A percentile compares a stretch with the other conserved stretches of the same genome.
Evolutionary conservation across 2,329 filamentous ascomycete species (phyloP).

Genomic region (Aureobasidium sp.): DNA sequence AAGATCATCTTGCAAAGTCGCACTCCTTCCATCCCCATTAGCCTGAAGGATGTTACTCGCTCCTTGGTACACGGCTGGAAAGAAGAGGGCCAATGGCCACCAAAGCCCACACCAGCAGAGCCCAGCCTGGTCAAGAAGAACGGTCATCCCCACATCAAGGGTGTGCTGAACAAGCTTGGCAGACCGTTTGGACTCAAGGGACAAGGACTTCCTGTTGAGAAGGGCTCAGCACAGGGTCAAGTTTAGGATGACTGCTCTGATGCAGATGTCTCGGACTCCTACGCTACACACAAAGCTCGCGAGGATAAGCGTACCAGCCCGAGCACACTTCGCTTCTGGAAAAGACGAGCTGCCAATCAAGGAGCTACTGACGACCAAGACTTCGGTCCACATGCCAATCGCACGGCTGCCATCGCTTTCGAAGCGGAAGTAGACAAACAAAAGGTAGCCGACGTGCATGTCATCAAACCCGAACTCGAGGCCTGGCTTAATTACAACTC

Average conservation of each 20-base stretch:
- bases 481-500: not conserved
- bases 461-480: not conserved
- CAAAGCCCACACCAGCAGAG: slow-evolving; percentile 46
- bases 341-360: not conserved
- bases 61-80: slow-evolving; percentile 88
- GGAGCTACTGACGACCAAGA: no score
- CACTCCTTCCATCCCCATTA: slow-evolving; percentile 80
- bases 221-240: not conserved
- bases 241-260: not conserved
- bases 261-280: not conserved
- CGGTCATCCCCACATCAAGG: slow-evolving; percentile 26
- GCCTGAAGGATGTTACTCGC: slow-evolving; percentile 70
- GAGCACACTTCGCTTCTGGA: not conserved
- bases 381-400: not conserved
- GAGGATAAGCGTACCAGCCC: no score
- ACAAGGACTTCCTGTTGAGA: not conserved
- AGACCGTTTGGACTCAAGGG: slow-evolving; percentile 28
- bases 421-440: not conserved
- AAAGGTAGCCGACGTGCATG: not conserved
- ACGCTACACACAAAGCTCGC: no score
- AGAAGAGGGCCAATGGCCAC: slow-evolving; percentile 87
- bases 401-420: not conserved
- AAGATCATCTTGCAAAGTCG: slow-evolving; percentile 76
- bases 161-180: slow-evolving; percentile 38
- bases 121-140: slow-evolving; percentile 30